phyloP scores from a whole-genome alignment of 257 asterid species.

The Primulina tabacum region DNA sequence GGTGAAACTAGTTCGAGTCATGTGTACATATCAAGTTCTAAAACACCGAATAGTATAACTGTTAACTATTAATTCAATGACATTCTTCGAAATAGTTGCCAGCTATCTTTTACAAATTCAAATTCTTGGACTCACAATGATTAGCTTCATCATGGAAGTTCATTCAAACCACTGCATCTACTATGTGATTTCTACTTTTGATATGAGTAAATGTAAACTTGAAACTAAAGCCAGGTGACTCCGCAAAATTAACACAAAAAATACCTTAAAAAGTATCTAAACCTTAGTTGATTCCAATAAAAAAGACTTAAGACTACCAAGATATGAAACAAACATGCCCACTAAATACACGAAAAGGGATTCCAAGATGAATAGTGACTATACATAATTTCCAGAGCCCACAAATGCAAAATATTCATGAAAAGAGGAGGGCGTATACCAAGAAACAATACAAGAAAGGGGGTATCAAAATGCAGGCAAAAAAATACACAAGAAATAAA shows the following conservation, averaged over 20 bases:
- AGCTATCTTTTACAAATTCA: conserved; percentile 11
- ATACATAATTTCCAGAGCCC: not conserved
- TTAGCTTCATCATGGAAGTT: not conserved
- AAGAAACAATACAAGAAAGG: not conserved
- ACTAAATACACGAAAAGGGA: not conserved
- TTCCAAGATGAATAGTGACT: not conserved
- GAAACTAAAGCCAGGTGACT: not conserved
- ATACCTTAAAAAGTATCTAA: not conserved
- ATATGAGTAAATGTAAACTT: not conserved
- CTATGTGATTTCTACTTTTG: not conserved
- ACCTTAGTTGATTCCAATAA: conserved; percentile 14
- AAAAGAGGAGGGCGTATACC: not conserved
- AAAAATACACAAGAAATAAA: conserved; percentile 9
- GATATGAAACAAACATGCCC: not conserved
- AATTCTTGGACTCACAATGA: conserved; percentile 8
- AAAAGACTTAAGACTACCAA: not conserved
- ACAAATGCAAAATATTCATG: conserved; percentile 10
- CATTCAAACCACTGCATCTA: not conserved
- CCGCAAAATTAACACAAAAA: not conserved
- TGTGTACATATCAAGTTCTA: conserved; percentile 2
- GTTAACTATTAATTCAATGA: not conserved
- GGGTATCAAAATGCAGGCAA: not conserved
- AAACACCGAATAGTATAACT: conserved; percentile 12
- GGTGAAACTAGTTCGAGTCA: conserved; percentile 4
- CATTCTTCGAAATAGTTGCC: not conserved